Base-by-base conservation (phyloP, 306 rosid genomes). In the Potentilla sterilis region DNA sequence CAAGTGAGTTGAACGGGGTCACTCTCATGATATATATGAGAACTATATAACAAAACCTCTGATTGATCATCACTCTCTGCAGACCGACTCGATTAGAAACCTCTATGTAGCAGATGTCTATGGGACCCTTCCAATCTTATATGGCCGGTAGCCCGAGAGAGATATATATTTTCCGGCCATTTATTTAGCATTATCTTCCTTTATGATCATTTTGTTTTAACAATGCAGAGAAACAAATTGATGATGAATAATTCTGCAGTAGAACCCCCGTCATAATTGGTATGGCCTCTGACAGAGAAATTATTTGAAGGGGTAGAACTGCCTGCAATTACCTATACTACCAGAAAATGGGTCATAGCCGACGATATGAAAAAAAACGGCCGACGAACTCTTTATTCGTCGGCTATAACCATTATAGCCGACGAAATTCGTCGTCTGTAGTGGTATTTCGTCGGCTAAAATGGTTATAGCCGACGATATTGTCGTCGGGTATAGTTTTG, bases 1-100 rank as follows among this genome's bases (percentile, higher is more conserved):
- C 74, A 67, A 67, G 79, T 73, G 85, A 77, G 66, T 59, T 72
- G 85, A 77, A 81, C 75, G 59, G 49, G 70, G 75, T 77, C 79
- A 59, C 34, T 67, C 51, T 40, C 69, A 21, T 32, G 37, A 46
- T 63, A 24, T 0, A 46, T 63, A 28, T 28, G 28, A 28, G 38
- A 63, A 46, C 58, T n/a, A 34, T 22, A 59, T 28, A 61, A 74
- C 68, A 49, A 61, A 66, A 55, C 43, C 21, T 62, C 19, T 67
- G n/a, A 49, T 52, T 64, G 49, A 47, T 52, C 58, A 40, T 75
- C 38, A 7, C 18, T 24, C 43, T 15, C 77, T 28, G 28, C 1
- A 70, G 72, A 61, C 80, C 9, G 22, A 41, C 67, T 58, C 58
- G 43, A 51, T 71, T 34, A 34, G 4, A 62, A 62, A 62, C 67